Percentiles rank a stretch among this genome's conserved stretches.
These are phyloP conservation scores for Backusella australiensis DNA, from an alignment of 192 early-diverging fungal species.

Conservation along the genomic window DNA sequence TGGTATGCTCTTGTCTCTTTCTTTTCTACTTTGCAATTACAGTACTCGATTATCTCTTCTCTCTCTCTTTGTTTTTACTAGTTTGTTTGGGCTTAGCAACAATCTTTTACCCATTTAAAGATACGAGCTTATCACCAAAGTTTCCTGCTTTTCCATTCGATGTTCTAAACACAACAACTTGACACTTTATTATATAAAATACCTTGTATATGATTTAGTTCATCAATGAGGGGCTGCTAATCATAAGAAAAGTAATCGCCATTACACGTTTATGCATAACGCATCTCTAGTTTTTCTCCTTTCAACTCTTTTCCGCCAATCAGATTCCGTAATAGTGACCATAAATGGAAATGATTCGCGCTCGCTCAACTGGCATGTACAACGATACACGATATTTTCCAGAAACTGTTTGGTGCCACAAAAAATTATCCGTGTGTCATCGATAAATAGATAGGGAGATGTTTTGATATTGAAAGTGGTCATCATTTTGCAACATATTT, in stretches of 20 bases:
- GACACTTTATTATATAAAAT: too few relatives aligned
- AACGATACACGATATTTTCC: neutral
- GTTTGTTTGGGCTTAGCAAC: neutral
- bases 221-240: neutral
- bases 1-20: neutral
- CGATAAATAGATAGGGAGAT: neutral
- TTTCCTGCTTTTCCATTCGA: neutral
- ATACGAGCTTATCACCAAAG: neutral
- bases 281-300: neutral
- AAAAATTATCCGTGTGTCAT: neutral
- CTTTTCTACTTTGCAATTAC: neutral
- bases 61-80: neutral
- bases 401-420: neutral
- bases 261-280: neutral
- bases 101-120: neutral
- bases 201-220: neutral
- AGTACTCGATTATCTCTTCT: neutral
- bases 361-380: neutral
- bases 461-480: neutral
- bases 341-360: neutral
- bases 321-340: neutral
- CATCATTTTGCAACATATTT: too few relatives aligned
- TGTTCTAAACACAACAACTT: neutral
- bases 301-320: neutral
- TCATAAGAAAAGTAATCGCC: too few relatives aligned